Evolutionary conservation across 352 stramenopile genomes (phyloP), one percentile per base, ranked within the genome.

Genomic region (Thalassiosira hispida): DNA sequence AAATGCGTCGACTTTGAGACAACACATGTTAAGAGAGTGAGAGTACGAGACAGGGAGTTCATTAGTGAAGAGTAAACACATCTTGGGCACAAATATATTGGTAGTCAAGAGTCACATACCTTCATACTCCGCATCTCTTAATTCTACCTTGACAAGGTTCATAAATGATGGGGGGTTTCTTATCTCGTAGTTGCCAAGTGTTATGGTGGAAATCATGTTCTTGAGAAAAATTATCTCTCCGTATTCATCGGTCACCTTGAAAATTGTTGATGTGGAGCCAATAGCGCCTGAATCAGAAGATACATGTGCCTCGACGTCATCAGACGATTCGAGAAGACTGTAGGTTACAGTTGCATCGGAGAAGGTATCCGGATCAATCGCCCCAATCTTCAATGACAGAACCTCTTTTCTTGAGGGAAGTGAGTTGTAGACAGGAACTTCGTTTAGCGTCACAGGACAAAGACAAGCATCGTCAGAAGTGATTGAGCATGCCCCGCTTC

Each of bases 121-220:
- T 81, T 94, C 89, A 63, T 84, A 79, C 9, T 84, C 31, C 5
- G 83, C 84, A 80, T 93, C 88, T 47, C 85, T 63, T 18, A 67
- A 35, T 25, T 83, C 75, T 33, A 75, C 23, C 51, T 72, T 78
- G 22, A 63, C 59, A 46, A 85, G 38, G 55, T 79, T 77, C 0
- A 89, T 79, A 20, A 91, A 91, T 18, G 49, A 53, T n/a, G 73
- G 70, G 8, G 78, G 73, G 46, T 93, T 90, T 44, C 74, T 77
- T 42, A 94, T 83, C 29, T 47, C 75, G 33, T 83, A 86, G 20
- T 7, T 49, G 5, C 81, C 77, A 40, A 83, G 27, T 16, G 81
- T 81, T 2, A 88, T 73, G 35, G 23, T 72, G 0, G 79, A 83
- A 12, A 66, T 44, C 35, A 79, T 53, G 52, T 92, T 93, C 35